Base-by-base conservation (phyloP, 1,284 basidiomycete species). In the Cerioporus squamosus region DNA sequence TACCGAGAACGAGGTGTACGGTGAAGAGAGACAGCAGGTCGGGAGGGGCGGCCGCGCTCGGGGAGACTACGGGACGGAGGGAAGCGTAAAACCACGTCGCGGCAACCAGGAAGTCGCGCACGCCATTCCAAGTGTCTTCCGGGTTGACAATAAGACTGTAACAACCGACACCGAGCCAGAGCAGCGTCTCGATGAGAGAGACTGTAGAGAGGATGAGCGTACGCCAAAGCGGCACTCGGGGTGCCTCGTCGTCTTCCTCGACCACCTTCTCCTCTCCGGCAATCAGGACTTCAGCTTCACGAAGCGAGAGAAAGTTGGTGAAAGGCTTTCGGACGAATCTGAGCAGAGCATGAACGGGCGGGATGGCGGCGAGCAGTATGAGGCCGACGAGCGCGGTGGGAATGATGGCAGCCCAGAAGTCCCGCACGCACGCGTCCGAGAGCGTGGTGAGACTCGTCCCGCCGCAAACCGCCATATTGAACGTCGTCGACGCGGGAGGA, bases 21-120 rank as follows among this genome's bases (percentile, higher is more conserved):
- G 76, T 24, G 67, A 81, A 85, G 3, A 88, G 73, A 0, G 71
- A 58, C 61, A 87, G 79, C n/a, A 88, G 71, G 61, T 84, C 82
- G 62, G 72, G 80, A 5, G 84, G 82, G 0, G 81, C 76, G 0
- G 82, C 84, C 0, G 79, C 66, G 2, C 69, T 69, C 0, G 81
- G 81, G 6, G 66, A 65, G 9, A 75, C 53, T 39, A 79, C 63
- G 2, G 81, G 78, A n/a, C 76, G 74, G 31, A 78, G 55, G 26
- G 77, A 69, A 0, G 82, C 80, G 68, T 87, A 88, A 10, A 85
- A 67, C 89, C 88, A 90, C 9, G 81, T 74, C 5, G 72, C 51
- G 0, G 82, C 79, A 24, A 81, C 62, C 18, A 84, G 67, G 51
- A 84, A 73, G 1, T 77, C 71, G 14, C 72, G 71, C 2, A 76